These are phyloP conservation scores for Capsella bursapastoris DNA, from an alignment of 345 rosid genomes.

Conservation along the genomic window DNA sequence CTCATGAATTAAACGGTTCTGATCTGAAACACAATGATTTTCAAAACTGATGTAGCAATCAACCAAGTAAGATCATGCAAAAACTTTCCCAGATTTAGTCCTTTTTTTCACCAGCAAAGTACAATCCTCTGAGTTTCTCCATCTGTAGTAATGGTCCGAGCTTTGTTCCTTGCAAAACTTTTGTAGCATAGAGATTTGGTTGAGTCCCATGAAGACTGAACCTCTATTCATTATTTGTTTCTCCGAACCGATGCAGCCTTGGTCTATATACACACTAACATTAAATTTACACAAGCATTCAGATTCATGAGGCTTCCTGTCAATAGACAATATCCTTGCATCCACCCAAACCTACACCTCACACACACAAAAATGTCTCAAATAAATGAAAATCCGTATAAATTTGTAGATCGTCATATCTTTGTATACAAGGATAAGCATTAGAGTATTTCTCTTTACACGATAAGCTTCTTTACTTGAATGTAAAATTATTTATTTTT, in stretches of 20 bases:
- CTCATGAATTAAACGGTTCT: slow-evolving; percentile 50
- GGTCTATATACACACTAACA: slow-evolving; percentile 57
- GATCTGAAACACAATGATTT: slow-evolving; percentile 55
- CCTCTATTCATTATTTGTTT: slow-evolving; percentile 55
- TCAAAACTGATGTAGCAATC: slow-evolving; percentile 66
- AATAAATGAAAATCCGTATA: background rate
- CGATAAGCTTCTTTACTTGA: background rate
- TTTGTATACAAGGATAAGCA: background rate
- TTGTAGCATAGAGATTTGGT: slow-evolving; percentile 69
- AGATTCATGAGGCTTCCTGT: slow-evolving; percentile 73
- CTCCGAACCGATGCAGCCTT: slow-evolving; percentile 66
- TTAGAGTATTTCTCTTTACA: background rate
- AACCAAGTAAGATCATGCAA: slow-evolving; percentile 69
- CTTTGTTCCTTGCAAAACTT: slow-evolving; percentile 54
- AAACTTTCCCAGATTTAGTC: slow-evolving; percentile 68
- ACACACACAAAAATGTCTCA: slow-evolving; percentile 1
- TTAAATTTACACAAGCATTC: slow-evolving; percentile 70
- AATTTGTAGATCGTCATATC: background rate
- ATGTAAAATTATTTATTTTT: background rate
- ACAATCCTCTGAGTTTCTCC: slow-evolving; percentile 73
- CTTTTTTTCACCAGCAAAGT: slow-evolving; percentile 51
- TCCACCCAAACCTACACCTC: slow-evolving; percentile 69
- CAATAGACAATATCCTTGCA: slow-evolving; percentile 74
- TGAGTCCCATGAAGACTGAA: slow-evolving; percentile 51
- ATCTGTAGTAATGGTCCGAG: slow-evolving; percentile 58